Conservation (phyloP, 2,329 filamentous ascomycete species). For the Tolypocladium amazonense region DNA sequence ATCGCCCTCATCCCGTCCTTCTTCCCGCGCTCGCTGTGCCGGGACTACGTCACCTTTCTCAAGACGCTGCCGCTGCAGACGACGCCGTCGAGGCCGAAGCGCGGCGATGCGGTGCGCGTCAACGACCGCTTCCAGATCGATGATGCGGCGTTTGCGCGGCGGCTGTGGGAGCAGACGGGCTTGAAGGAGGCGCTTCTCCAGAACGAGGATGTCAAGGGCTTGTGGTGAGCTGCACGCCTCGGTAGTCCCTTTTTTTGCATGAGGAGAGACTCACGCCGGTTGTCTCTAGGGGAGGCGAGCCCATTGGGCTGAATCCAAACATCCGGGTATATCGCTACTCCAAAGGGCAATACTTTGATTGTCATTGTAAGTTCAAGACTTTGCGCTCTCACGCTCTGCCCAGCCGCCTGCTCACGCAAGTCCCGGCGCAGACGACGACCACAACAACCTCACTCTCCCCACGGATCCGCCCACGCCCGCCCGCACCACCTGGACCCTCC, state of each 20-base stretch:
- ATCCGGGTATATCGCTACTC: constrained; percentile 84
- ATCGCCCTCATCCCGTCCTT: constrained; percentile 66
- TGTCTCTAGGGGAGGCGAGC: constrained; percentile 62
- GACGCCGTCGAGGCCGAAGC: constrained; percentile 68
- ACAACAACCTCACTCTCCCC: constrained; percentile 56
- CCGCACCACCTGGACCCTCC: constrained; percentile 77
- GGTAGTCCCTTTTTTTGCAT: not conserved
- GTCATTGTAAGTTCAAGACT: constrained; percentile 58
- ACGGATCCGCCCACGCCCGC: constrained; percentile 17
- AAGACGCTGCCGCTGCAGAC: constrained; percentile 59
- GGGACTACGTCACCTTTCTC: constrained; percentile 65
- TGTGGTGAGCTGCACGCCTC: constrained; percentile 30
- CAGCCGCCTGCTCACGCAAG: not conserved
- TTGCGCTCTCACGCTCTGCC: not conserved
- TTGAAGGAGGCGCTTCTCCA: constrained; percentile 50
- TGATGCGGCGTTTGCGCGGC: constrained; percentile 62
- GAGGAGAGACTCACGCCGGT: not conserved
- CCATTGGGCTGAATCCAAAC: constrained; percentile 77
- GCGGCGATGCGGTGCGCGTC: constrained; percentile 70
- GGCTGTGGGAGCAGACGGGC: constrained; percentile 68
- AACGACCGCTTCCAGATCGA: constrained; percentile 84
- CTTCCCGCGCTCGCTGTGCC: constrained; percentile 65
- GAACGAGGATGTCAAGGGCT: constrained; percentile 22
- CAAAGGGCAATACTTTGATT: constrained; percentile 81
- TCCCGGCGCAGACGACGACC: constrained; percentile 65